Base-by-base conservation (phyloP, 805 yeast genomes). In the Barnettozyma wickerhamii region DNA sequence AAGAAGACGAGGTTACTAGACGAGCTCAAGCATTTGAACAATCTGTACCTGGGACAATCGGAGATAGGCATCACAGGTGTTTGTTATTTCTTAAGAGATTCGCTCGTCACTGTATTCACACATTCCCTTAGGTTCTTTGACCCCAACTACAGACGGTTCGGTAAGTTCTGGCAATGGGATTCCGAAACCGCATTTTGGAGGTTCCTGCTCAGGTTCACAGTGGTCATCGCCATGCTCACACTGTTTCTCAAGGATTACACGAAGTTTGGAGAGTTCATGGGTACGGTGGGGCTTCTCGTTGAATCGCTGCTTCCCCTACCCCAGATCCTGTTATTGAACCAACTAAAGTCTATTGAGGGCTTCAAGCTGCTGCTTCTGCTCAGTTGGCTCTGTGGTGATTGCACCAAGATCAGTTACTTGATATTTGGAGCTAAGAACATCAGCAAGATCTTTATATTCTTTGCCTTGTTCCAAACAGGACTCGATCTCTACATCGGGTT, bases 381-480 rank as follows among this genome's bases (percentile, higher is more conserved):
- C 15, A 81, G 90, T 53, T 89, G 97, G 97, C 66, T 89, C 5
- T 81, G 91, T 45, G 96, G 96, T 42, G 97, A 89, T 63, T 66
- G 82, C 30, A 74, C 87, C 29, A 90, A 90, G 58, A 75, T 87
- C 19, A 68, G 81, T 38, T 86, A 85, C 54, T 65, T 86, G 39
- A 52, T 84, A n/a, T 84, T 72, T 59, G 95, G 95, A 13, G 84
- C 93, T 1, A 74, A 73, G 40, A 73, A 84, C 49, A 75, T 85
- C 21, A 80, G 89, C 3, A 50, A 64, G 6, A 66, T 84, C 6
- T 85, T 85, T 57, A 69, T 84, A 7, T 55, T 76, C 35, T 88
- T 88, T 42, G 93, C 86, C 0, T 60, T 81, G 32, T 83, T 86
- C 58, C 96, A 87, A 64, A 84, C 84, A 80, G 55, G 74, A 18